These are phyloP conservation scores for Tarenaya hassleriana DNA, from an alignment of 345 rosid genomes.

Conservation along the genomic window DNA sequence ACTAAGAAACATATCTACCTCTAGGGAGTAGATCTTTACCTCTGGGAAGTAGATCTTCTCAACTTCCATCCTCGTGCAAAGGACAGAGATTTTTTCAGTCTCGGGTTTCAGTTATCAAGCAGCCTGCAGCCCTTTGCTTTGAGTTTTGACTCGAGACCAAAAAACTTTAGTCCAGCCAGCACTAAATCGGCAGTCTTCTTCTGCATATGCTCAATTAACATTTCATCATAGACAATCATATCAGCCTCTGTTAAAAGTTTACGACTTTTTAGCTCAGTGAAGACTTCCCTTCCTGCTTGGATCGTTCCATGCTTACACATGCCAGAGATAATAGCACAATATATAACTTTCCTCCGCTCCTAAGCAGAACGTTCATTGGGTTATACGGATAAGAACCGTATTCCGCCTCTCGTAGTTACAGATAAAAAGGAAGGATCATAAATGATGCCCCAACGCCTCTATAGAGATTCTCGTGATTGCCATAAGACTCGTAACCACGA, in stretches of 20 bases:
- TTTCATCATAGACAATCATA: conserved; percentile 66
- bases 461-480: too few relatives aligned
- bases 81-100: neutral
- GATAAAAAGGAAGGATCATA: conserved; percentile 18
- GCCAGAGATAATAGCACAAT: conserved; percentile 62
- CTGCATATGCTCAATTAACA: conserved; percentile 68
- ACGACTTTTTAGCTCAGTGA: conserved; percentile 43
- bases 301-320: conserved; percentile 73
- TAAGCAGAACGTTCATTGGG: conserved; percentile 21
- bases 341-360: conserved; percentile 37
- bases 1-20: too few relatives aligned
- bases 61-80: too few relatives aligned
- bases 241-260: conserved; percentile 58
- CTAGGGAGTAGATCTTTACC: too few relatives aligned
- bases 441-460: conserved; percentile 17
- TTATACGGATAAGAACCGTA: neutral
- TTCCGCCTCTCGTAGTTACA: neutral
- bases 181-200: conserved; percentile 81
- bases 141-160: conserved; percentile 82
- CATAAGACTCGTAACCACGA: too few relatives aligned
- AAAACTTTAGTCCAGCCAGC: conserved; percentile 65
- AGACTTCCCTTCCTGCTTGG: conserved; percentile 70
- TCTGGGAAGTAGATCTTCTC: too few relatives aligned
- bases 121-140: conserved; percentile 60
- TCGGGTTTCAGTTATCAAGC: conserved; percentile 24